Conservation (phyloP, 2,329 filamentous ascomycete genomes). For the Malbranchea zuffiana region DNA sequence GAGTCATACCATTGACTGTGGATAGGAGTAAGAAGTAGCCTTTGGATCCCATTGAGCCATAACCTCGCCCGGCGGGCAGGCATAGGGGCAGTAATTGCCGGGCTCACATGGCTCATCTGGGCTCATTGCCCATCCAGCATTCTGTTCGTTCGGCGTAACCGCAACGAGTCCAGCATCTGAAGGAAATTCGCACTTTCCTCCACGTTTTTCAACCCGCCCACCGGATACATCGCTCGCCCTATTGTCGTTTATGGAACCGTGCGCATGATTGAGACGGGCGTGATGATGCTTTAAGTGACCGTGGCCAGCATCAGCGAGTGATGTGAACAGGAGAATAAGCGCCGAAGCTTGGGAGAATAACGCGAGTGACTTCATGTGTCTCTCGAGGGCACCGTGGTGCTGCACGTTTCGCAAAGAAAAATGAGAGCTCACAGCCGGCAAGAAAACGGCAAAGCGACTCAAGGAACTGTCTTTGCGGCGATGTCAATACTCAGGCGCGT, state of each 20-base stretch:
- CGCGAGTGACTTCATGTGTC: conserved; percentile 27
- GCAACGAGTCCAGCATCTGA: conserved; percentile 54
- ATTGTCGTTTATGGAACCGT: neutral
- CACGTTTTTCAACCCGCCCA: conserved; percentile 44
- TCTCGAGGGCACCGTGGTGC: neutral
- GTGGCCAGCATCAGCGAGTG: conserved; percentile 20
- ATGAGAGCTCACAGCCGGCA: too few species aligned
- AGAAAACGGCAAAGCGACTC: too few species aligned
- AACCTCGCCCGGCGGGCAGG: conserved; percentile 63
- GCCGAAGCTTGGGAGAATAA: conserved; percentile 24
- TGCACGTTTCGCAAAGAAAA: neutral
- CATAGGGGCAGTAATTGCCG: conserved; percentile 63
- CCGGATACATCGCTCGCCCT: too few species aligned
- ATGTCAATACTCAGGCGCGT: too few species aligned
- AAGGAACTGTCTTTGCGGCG: too few species aligned
- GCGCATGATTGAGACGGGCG: conserved; percentile 2
- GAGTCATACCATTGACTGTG: conserved; percentile 56
- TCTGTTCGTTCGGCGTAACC: conserved; percentile 52
- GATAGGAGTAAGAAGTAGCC: conserved; percentile 56
- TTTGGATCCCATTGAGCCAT: conserved; percentile 68
- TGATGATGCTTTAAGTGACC: conserved; percentile 15
- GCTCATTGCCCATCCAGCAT: conserved; percentile 71
- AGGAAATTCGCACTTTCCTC: conserved; percentile 54
- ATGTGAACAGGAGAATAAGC: conserved; percentile 29
- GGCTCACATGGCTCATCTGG: conserved; percentile 59